Evolutionary conservation across 1,284 basidiomycete species (phyloP), one percentile per base, ranked within the genome.

Genomic region (Naganishia albida): DNA sequence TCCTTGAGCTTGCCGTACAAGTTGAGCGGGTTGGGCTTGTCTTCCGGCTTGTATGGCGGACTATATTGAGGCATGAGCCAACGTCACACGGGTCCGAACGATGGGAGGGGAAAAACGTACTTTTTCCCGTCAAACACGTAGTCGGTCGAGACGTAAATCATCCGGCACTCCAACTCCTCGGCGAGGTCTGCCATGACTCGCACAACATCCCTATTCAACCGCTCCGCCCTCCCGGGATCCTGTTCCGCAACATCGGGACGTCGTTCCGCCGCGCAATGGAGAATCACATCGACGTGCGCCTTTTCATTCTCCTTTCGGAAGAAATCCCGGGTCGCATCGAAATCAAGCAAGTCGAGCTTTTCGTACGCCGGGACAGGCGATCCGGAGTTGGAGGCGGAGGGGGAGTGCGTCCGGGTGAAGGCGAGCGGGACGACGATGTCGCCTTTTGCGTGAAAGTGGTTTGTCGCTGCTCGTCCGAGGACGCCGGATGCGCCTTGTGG

Each of bases 221-320:
- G 70, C 10, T 79, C 74, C 2, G 79, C 79, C 34, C 78, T 78
- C 7, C 75, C 78, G 7, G 82, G 81, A 68, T 83, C 77, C 16
- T 75, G 74, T 64, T 78, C 76, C 20, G 78, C 78, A 8, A 77
- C 77, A 66, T 78, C 77, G 6, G 77, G 76, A 23, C 82, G 70
- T 25, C 82, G 70, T 70, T 83, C 82, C 2, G 82, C 82, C 2
- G 82, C 82, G 65, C 80, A 80, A 70, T 83, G 81, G 30, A 82
- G 74, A 40, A 83, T 51, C 15, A 26, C 54, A 26, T 52, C 34
- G 38, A 39, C 67, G 73, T 59, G 59, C 74, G 73, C 70, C 60
- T 81, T 77, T 0, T 81, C 78, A 50, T 74, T 64, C 62, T 77
- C 70, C 6, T 69, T 56, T 6, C 64, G 59, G 62, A 83, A 75